Evolutionary conservation across 2,329 filamentous ascomycete species (phyloP), one percentile per base, ranked within the genome.

Genomic region (Aspergillus neotritici): DNA sequence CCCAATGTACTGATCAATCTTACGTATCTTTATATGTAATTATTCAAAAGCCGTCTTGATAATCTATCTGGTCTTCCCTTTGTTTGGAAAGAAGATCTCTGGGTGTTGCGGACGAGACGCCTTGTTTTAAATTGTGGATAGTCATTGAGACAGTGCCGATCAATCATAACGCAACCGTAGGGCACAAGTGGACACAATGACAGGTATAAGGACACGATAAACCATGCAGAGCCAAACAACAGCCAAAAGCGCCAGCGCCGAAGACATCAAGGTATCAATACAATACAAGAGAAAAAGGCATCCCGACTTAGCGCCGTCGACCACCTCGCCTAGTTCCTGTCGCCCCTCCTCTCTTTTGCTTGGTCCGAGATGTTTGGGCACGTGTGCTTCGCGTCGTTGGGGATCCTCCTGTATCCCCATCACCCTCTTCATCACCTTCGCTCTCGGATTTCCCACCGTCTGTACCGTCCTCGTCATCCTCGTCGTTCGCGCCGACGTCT

Each of bases 401-500:
- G 38, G 66, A 71, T 3, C 68, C 63, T 8, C 58, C 61, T 15
- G 60, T 56, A 17, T 62, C 62, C 28, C 51, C 59, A 35, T 65
- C 65, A 12, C 53, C 62, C 13, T 63, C 65, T 13, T 67, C 66
- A 1, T 67, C 68, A 5, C 44, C 61, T 29, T 68, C 67, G 29
- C 62, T 66, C 8, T 64, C 60, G 5, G 64, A 62, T 15, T 63
- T 64, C 4, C 50, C 63, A 2, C 35, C 60, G 34, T 70, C 67
- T 8, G 58, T 61, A 11, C 53, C 61, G 34, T 67, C 66, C 25
- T 66, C 66, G 7, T 65, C 67, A 5, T 55, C 64, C 21, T 67
- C 65, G 6, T 67, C 67, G 37, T 67, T 62, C 9, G 44, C 55
- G 16, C 50, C 67, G 9, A 63, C 64, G 12, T 67, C 65, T 25